Evolutionary conservation across 1,284 basidiomycete genomes (phyloP), one percentile per base, ranked within the genome.

Genomic region (Lentinula novae-zelandiae): DNA sequence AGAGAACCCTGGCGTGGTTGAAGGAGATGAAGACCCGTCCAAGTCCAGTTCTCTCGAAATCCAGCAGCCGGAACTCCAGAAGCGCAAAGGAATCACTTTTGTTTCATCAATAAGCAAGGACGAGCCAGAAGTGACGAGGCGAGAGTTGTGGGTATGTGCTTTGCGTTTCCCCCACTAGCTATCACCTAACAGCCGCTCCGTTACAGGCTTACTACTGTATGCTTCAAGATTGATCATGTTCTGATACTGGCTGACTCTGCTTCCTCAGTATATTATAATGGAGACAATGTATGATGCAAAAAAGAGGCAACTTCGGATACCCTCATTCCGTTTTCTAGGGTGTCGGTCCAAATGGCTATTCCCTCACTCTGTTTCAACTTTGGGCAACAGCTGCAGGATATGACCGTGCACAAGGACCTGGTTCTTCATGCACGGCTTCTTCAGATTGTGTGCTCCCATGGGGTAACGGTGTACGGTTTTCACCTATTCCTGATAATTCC

Each of bases 361-460:
- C 86, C 9, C 79, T 85, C 75, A 90, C 87, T 0, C 75, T 92
- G 17, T 92, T 93, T 71, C 90, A 93, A 70, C 81, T 79, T 0
- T 78, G 91, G 2, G 87, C 87, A 0, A 85, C 78, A 2, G 71
- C 80, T 1, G 89, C 90, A 10, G 89, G 89, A 0, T 87, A 78
- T 63, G 89, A 93, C 67, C 85, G 88, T 0, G 69, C 80, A 5
- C 76, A 75, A 61, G 90, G 90, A 0, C 82, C 80, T 5, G 89
- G 88, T 2, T 87, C 85, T 0, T 82, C 86, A 1, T 92, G 90
- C 67, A 74, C 69, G 27, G 79, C 76, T 44, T 72, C 86, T 0
- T 89, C 87, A 0, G 86, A 81, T 68, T 92, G 90, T 65, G 89
- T 92, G 15, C 73, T 92, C 39, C 88, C 89, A 2, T 90, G 88